Conservation (phyloP, 2,329 filamentous ascomycete species). For the Allantophomopsis lycopodina region DNA sequence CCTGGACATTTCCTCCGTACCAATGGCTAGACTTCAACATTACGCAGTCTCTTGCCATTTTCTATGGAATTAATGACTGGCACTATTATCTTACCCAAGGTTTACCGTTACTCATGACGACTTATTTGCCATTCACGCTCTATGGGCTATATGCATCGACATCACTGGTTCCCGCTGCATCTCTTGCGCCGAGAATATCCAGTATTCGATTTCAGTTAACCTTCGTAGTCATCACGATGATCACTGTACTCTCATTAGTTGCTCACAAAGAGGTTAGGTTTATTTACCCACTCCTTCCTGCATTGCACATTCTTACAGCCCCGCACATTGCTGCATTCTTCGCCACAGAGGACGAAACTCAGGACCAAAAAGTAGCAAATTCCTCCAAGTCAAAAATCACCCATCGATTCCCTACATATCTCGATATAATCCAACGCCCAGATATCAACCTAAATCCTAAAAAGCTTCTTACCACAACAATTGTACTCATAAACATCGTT, state of each 20-base stretch:
- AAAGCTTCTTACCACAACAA: slow-evolving; percentile 37
- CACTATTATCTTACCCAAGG: slow-evolving; percentile 93
- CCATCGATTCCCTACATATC: slow-evolving; percentile 8
- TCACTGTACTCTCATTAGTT: slow-evolving; percentile 57
- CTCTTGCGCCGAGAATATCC: slow-evolving; percentile 12
- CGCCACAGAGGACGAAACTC: slow-evolving; percentile 14
- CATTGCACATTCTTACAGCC: slow-evolving; percentile 71
- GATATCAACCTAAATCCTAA: slow-evolving; percentile 13
- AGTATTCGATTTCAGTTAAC: slow-evolving; percentile 40
- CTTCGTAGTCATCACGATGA: slow-evolving; percentile 42
- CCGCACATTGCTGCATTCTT: slow-evolving; percentile 55
- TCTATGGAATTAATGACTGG: slow-evolving; percentile 82
- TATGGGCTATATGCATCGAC: slow-evolving; percentile 39
- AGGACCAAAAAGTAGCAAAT: not conserved
- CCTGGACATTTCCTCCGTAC: slow-evolving; percentile 80
- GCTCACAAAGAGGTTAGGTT: slow-evolving; percentile 97
- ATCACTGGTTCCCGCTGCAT: slow-evolving; percentile 13
- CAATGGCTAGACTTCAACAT: slow-evolving; percentile 88
- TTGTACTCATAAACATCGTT: slow-evolving; percentile 49
- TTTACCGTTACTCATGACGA: slow-evolving; percentile 74
- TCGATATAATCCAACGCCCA: slow-evolving; percentile 15
- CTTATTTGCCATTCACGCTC: slow-evolving; percentile 64
- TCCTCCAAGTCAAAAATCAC: slow-evolving; percentile 14
- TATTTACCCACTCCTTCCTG: slow-evolving; percentile 81
- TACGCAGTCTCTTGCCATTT: slow-evolving; percentile 72